Base-by-base conservation (phyloP, 2,329 filamentous ascomycete genomes). In the Pseudopithomyces maydicus region DNA sequence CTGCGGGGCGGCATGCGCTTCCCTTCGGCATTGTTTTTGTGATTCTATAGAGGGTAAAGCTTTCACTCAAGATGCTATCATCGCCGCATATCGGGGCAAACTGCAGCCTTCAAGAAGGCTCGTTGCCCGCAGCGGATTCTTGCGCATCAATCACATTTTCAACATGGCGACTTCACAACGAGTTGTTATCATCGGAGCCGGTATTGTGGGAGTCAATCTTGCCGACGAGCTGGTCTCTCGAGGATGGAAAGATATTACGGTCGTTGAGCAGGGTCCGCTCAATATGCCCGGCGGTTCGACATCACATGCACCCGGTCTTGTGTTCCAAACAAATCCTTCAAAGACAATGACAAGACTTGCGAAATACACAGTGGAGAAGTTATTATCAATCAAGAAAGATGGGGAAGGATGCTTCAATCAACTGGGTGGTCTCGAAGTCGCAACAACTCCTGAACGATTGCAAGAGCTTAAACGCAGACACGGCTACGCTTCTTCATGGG, bases 241-340 rank as follows among this genome's bases (percentile, higher is more conserved):
- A 65, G 86, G 86, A 77, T 88, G 86, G 85, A 81, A 70, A 52
- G 74, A 88, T 69, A 85, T 88, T 70, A 88, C 85, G 17, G 85
- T 88, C 48, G 75, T 88, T 59, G 86, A 88, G 61, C 86, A 88
- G 70, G 86, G 86, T 0, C 86, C 86, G 2, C 70, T 88, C 61
- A 75, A 79, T 56, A 83, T 88, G 80, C 86, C 86, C 0, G 86
- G 86, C 23, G 86, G 86, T 43, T 88, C 86, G 26, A 88, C 86
- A 6, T 88, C 85, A 6, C 86, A 88, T 61, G 86, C 86, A 4
- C 86, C 86, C 0, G 86, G 86, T 0, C 78, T 88, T 2, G 85
- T 88, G 0, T 88, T 87, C 64, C 85, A 88, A 67, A 88, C 84
- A 7, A 88, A 84, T 49, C 70, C 77, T 1, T 85, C 81, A 46